phyloP scores from a whole-genome alignment of 2,329 filamentous ascomycete genomes.

The Cryphonectria parasitica region DNA sequence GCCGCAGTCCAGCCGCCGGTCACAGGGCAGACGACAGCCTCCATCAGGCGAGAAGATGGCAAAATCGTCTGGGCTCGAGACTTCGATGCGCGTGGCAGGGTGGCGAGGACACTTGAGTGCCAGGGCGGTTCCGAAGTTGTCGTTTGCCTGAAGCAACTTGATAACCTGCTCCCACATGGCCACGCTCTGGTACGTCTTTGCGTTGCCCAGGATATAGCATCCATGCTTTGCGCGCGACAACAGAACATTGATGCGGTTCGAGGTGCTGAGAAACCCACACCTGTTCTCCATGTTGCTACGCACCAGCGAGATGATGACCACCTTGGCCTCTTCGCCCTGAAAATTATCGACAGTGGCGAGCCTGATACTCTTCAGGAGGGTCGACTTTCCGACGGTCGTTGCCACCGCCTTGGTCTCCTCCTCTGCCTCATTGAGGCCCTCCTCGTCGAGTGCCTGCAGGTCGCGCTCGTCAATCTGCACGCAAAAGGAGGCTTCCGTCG shows the following conservation, averaged over 20 bases:
- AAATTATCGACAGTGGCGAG: conserved; percentile 76
- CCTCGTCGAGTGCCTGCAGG: conserved; percentile 52
- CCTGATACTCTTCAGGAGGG: conserved; percentile 52
- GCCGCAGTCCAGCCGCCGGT: conserved; percentile 51
- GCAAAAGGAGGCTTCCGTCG: conserved; percentile 50
- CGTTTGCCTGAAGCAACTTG: conserved; percentile 49
- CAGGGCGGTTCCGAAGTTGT: conserved; percentile 54
- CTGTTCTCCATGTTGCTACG: conserved; percentile 65
- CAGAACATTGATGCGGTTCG: conserved; percentile 72
- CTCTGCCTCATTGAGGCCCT: conserved; percentile 31
- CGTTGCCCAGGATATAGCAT: conserved; percentile 72
- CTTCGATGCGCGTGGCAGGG: conserved; percentile 49
- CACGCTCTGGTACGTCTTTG: conserved; percentile 58
- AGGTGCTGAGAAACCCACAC: conserved; percentile 67
- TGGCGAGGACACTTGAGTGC: conserved; percentile 66
- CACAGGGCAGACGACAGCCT: conserved; percentile 59
- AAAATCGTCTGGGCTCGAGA: conserved; percentile 58
- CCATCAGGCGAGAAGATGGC: conserved; percentile 56
- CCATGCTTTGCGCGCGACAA: conserved; percentile 69
- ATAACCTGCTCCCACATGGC: conserved; percentile 68
- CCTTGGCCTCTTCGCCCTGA: conserved; percentile 75
- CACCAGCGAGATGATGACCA: conserved; percentile 72
- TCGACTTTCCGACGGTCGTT: conserved; percentile 40
- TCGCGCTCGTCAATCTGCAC: conserved; percentile 69
- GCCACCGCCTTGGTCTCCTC: background rate